Conservation (phyloP, 768 basidiomycete genomes). For the Hydnomerulius pinastri region DNA sequence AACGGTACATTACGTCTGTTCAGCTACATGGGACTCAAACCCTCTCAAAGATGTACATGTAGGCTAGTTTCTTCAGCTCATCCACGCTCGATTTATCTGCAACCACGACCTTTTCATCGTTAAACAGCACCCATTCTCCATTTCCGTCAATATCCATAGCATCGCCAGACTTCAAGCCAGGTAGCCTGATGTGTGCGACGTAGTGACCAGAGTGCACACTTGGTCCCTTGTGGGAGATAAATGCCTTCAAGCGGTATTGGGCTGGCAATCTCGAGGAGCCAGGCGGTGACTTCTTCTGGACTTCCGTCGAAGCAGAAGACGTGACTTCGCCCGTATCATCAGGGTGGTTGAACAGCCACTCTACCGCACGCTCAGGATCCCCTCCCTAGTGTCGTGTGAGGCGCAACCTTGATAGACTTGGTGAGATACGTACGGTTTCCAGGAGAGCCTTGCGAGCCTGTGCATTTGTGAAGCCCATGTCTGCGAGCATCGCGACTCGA, state of each 20-base stretch:
- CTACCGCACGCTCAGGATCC: conserved; percentile 83
- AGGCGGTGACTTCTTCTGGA: conserved; percentile 31
- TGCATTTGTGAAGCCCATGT: conserved; percentile 89
- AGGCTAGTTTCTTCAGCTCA: conserved; percentile 83
- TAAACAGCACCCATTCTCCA: conserved; percentile 83
- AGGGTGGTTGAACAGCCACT: conserved; percentile 95
- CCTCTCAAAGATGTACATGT: conserved; percentile 90
- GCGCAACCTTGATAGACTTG: background rate
- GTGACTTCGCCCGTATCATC: conserved; percentile 76
- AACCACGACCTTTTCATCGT: conserved; percentile 94
- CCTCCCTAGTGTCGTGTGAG: conserved; percentile 49
- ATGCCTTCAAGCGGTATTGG: conserved; percentile 81
- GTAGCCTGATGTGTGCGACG: conserved; percentile 70
- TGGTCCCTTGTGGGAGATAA: conserved; percentile 96
- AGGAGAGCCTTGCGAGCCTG: conserved; percentile 87
- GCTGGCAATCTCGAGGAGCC: conserved; percentile 72
- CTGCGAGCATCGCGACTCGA: conserved; percentile 70
- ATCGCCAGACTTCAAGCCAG: conserved; percentile 3
- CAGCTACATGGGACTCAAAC: background rate
- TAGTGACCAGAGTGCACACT: conserved; percentile 96
- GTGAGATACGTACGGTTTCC: conserved; percentile 65
- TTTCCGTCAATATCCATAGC: conserved; percentile 39
- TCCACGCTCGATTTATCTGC: conserved; percentile 82
- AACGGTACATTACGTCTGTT: background rate
- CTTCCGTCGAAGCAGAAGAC: conserved; percentile 20